Conservation (phyloP, 768 basidiomycete genomes). For the Boletus huronensis region DNA sequence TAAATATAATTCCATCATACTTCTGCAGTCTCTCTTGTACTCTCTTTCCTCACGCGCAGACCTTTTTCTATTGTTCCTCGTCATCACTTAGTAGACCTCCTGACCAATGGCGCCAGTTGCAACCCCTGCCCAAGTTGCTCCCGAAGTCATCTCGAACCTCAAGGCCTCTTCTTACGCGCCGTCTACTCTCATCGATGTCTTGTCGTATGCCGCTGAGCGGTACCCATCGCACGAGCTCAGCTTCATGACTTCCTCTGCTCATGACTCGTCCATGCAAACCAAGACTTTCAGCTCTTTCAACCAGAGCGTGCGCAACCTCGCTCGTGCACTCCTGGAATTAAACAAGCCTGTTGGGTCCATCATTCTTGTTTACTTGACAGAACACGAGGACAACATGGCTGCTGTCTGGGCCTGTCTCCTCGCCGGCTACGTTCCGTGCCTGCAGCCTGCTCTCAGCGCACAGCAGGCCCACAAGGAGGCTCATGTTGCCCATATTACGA, state of each 20-base stretch:
- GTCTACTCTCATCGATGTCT: slow-evolving; percentile 23
- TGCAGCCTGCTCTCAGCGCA: slow-evolving; percentile 29
- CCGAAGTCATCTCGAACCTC: slow-evolving; percentile 2
- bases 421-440: slow-evolving; percentile 28
- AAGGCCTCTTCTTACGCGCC: slow-evolving; percentile 12
- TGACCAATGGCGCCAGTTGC: slow-evolving; percentile 8
- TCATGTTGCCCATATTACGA: slow-evolving; percentile 21
- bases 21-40: neutral
- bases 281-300: slow-evolving; percentile 20
- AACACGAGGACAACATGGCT: slow-evolving; percentile 30
- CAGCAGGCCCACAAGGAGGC: slow-evolving; percentile 29
- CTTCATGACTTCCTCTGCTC: slow-evolving; percentile 26
- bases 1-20: neutral
- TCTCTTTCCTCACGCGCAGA: neutral
- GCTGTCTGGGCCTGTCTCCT: slow-evolving; percentile 29
- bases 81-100: neutral
- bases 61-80: neutral
- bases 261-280: slow-evolving; percentile 21
- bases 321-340: slow-evolving; percentile 11
- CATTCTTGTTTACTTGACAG: slow-evolving; percentile 26
- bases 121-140: neutral
- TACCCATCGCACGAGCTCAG: slow-evolving; percentile 23
- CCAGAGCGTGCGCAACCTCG: neutral
- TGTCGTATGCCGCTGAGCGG: slow-evolving; percentile 14
- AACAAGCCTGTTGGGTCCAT: slow-evolving; percentile 23